Conservation (phyloP, 2,329 filamentous ascomycete species). For the Didymella arachidicola region DNA sequence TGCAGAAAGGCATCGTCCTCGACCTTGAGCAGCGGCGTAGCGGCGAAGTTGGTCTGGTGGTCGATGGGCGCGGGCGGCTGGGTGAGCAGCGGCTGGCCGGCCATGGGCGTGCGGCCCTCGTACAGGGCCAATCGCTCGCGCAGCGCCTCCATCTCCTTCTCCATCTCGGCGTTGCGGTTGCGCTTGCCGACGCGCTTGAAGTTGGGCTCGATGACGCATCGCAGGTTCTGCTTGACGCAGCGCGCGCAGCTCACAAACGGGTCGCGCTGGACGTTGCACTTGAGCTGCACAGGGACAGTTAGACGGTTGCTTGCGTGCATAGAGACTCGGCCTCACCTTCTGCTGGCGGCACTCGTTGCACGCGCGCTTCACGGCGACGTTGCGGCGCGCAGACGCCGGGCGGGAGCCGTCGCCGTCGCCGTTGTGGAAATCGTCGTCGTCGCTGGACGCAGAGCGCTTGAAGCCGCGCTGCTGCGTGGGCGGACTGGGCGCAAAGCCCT, state of each 20-base stretch:
- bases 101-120: constrained; percentile 59
- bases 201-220: constrained; percentile 86
- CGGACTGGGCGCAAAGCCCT: constrained; percentile 42
- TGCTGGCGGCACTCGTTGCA: constrained; percentile 88
- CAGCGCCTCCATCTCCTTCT: constrained; percentile 74
- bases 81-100: constrained; percentile 36
- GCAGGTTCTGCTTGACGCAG: constrained; percentile 79
- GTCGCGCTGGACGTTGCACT: constrained; percentile 84
- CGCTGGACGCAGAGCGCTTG: constrained; percentile 49
- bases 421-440: constrained; percentile 45
- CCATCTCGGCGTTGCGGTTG: constrained; percentile 85
- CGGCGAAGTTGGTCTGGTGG: constrained; percentile 31
- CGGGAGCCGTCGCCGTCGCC: constrained; percentile 39
- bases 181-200: constrained; percentile 86
- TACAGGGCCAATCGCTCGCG: constrained; percentile 67
- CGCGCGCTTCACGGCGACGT: constrained; percentile 68
- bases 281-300: constrained; percentile 62
- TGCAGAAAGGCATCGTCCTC: constrained; percentile 49
- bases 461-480: constrained; percentile 43
- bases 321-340: constrained; percentile 65
- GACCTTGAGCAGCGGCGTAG: constrained; percentile 32
- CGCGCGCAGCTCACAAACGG: constrained; percentile 80
- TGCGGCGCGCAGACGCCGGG: constrained; percentile 40
- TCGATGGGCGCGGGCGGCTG: constrained; percentile 30
- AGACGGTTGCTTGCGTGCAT: not conserved